phyloP scores from a whole-genome alignment of 2,329 filamentous ascomycete species.

The Nannizziopsis barbatae region DNA sequence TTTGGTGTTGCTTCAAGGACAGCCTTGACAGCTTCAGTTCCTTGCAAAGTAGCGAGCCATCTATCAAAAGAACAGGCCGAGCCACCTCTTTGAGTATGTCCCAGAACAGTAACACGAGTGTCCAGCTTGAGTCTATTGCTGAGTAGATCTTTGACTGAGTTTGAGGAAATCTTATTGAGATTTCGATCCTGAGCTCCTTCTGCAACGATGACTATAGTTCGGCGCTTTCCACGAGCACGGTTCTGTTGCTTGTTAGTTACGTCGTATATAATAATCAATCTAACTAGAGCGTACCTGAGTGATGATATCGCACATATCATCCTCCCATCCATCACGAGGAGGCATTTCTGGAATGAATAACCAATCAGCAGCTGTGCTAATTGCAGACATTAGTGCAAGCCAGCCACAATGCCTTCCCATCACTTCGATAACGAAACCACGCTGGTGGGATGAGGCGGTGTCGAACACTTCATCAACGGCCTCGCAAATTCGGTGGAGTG shows the following conservation, averaged over 20 bases:
- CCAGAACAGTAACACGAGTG: constrained; percentile 86
- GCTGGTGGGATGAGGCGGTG: constrained; percentile 88
- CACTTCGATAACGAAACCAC: constrained; percentile 94
- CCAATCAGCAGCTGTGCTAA: constrained; percentile 90
- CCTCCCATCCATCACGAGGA: constrained; percentile 73
- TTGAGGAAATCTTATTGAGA: constrained; percentile 70
- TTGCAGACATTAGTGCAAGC: constrained; percentile 91
- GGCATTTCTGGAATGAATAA: constrained; percentile 95
- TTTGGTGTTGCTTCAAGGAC: constrained; percentile 81
- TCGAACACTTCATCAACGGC: constrained; percentile 89
- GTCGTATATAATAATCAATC: not conserved
- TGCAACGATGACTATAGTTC: constrained; percentile 95
- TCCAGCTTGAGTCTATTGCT: constrained; percentile 70
- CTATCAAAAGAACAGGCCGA: constrained; percentile 87
- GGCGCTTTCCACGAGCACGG: constrained; percentile 77
- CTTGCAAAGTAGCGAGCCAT: constrained; percentile 84
- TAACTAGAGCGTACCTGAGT: constrained; percentile 45
- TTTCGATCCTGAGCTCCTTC: constrained; percentile 83
- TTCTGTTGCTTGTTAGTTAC: constrained; percentile 46
- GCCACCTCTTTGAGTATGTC: constrained; percentile 94
- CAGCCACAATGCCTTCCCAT: constrained; percentile 98
- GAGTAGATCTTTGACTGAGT: constrained; percentile 79
- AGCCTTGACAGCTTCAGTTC: constrained; percentile 85
- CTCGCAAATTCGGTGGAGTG: constrained; percentile 83
- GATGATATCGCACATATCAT: constrained; percentile 74